Evolutionary conservation across 2,329 filamentous ascomycete genomes (phyloP), one percentile per base, ranked within the genome.

Genomic region (Anthostomella pinea): DNA sequence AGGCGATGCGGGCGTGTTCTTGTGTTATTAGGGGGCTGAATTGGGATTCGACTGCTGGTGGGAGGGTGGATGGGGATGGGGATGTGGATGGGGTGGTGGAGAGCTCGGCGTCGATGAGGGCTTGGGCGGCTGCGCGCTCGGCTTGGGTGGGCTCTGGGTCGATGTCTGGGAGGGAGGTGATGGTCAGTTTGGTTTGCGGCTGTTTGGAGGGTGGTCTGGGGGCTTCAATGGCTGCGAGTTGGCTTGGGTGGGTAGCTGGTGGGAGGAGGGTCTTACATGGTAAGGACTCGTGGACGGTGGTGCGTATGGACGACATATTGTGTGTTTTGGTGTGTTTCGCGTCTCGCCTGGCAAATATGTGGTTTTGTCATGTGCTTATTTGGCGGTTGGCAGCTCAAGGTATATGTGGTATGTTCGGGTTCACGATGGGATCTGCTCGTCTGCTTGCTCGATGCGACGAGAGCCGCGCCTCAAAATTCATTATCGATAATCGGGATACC

Each of bases 261-360:
- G 9, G 16, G 27, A 26, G 29, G 23, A 24, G 22, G 22, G 32
- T 43, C 77, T 49, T 76, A 89, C 86, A 91, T 31, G 87, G 86
- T 15, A 94, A 79, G 15, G 85, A 87, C 59, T 93, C 86, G 66
- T 89, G 83, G 44, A 83, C 75, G 59, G 79, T 77, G 46, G 77
- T 77, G 45, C 83, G 79, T 41, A 84, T 52, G 19, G 54, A 71
- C 45, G 83, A 75, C 82, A 87, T 85, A 19, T 37, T 52, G 39
- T 36, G 34, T 46, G 57, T 67, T 16, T 39, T 4, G 10, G 9
- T 25, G 11, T 15, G 17, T 6, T 13, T 21, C 23, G 32, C 28
- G 30, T 30, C n/a, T 32, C 8, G 26, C 13, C 14, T 10, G 15
- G 36, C n/a, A n/a, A n/a, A n/a, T n/a, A n/a, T n/a, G n/a, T n/a